Conservation (phyloP, 2,329 filamentous ascomycete genomes). For the Hypomyces rosellus region DNA sequence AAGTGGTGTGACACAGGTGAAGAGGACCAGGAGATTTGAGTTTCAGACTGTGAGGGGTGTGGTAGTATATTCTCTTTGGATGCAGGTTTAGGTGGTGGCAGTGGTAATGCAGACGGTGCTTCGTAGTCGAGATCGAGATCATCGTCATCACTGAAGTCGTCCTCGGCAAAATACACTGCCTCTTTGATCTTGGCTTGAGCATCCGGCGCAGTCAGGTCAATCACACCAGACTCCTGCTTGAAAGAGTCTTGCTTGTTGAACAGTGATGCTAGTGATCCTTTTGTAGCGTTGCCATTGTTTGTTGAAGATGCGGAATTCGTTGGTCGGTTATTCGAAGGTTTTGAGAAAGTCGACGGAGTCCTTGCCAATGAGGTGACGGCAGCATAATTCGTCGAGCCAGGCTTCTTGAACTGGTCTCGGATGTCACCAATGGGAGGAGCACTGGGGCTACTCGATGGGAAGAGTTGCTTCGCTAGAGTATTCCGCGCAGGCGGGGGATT, state of each 20-base stretch:
- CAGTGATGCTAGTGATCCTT: constrained; percentile 33
- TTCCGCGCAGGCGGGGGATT: constrained; percentile 28
- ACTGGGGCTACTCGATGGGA: constrained; percentile 51
- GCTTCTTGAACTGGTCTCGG: constrained; percentile 44
- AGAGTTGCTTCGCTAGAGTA: constrained; percentile 44
- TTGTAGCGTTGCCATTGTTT: neutral
- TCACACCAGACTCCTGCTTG: constrained; percentile 20
- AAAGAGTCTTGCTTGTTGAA: constrained; percentile 45
- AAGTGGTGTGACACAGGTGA: constrained; percentile 48
- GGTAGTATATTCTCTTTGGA: constrained; percentile 22
- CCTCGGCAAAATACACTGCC: constrained; percentile 60
- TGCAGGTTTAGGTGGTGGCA: constrained; percentile 21
- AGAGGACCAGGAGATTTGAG: constrained; percentile 64
- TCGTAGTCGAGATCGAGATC: constrained; percentile 66
- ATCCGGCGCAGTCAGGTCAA: constrained; percentile 30
- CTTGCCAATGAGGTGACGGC: constrained; percentile 35
- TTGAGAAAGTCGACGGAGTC: constrained; percentile 22
- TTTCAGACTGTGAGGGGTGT: constrained; percentile 21
- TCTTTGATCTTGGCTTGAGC: constrained; percentile 21
- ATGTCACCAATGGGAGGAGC: constrained; percentile 39
- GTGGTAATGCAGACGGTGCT: constrained; percentile 47
- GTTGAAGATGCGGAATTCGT: constrained; percentile 19
- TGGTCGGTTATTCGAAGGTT: constrained; percentile 21
- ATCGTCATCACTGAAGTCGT: constrained; percentile 82
- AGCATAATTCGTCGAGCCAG: constrained; percentile 28